Evolutionary conservation across 129 eudicot species (phyloP).

Genomic region (Erigeron canadensis): DNA sequence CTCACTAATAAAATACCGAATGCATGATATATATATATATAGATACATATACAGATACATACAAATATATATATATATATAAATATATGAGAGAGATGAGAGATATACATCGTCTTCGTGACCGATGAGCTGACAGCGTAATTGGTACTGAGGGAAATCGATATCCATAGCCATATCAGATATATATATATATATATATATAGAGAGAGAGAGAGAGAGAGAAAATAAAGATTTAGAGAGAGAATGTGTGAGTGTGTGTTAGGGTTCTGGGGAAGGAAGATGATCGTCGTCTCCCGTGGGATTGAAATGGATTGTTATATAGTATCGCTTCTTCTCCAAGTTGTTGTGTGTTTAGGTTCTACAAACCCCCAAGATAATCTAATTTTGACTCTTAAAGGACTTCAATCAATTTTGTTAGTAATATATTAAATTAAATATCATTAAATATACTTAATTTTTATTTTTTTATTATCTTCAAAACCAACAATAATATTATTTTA

Average conservation of each 20-base stretch:
- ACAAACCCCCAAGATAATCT: too few relatives aligned
- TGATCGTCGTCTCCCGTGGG: slow-evolving; percentile 27
- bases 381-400: too few relatives aligned
- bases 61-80: neutral
- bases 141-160: slow-evolving; percentile 54
- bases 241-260: neutral
- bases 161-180: slow-evolving; percentile 62
- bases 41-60: neutral
- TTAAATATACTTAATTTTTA: too few relatives aligned
- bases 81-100: slow-evolving; percentile 11
- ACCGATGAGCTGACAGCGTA: slow-evolving; percentile 79
- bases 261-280: slow-evolving; percentile 27
- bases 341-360: neutral
- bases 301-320: slow-evolving; percentile 12
- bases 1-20: neutral
- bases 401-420: too few relatives aligned
- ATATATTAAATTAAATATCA: too few relatives aligned
- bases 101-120: slow-evolving; percentile 84
- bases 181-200: too few relatives aligned
- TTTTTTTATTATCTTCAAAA: too few relatives aligned
- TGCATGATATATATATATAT: neutral
- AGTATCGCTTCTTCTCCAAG: slow-evolving; percentile 42
- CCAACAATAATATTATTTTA: too few relatives aligned
- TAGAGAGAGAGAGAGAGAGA: neutral
- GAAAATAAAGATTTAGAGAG: neutral